These are phyloP conservation scores for Alternaria sp. DNA, from an alignment of 2,329 filamentous ascomycete species.

Conservation along the genomic window DNA sequence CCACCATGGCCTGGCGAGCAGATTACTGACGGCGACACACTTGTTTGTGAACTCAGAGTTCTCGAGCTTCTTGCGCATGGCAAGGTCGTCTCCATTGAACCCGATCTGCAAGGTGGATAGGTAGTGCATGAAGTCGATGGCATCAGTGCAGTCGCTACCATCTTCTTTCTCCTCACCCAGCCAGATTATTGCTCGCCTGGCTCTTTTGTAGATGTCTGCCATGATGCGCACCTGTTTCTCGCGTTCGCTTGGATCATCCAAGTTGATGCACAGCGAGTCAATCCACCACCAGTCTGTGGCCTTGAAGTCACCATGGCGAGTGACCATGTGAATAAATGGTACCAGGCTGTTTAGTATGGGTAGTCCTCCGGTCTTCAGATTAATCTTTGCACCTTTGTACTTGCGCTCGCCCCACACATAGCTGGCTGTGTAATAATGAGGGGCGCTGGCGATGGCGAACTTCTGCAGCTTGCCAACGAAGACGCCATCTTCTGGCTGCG, in stretches of 20 bases:
- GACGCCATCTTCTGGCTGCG: constrained; percentile 2
- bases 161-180: constrained; percentile 28
- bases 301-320: constrained; percentile 26
- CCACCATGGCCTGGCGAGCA: constrained; percentile 39
- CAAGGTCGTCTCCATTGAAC: constrained; percentile 23
- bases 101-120: constrained; percentile 26
- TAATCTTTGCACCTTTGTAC: constrained; percentile 14
- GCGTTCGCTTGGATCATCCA: constrained; percentile 31
- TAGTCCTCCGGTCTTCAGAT: constrained; percentile 19
- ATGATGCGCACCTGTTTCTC: constrained; percentile 42
- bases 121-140: constrained; percentile 32
- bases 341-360: constrained; percentile 12
- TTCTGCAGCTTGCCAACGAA: constrained; percentile 24
- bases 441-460: constrained; percentile 31
- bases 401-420: constrained; percentile 37
- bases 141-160: constrained; percentile 31
- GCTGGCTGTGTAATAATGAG: constrained; percentile 37
- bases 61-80: constrained; percentile 25
- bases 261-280: constrained; percentile 41
- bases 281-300: constrained; percentile 42
- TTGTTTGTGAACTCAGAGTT: constrained; percentile 16
- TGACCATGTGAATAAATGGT: constrained; percentile 31
- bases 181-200: constrained; percentile 34
- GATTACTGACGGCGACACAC: constrained; percentile 29
- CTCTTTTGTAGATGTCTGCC: constrained; percentile 37